phyloP scores from a whole-genome alignment of 1,139 yeast genomes.

The Suhomyces bribrorum region DNA sequence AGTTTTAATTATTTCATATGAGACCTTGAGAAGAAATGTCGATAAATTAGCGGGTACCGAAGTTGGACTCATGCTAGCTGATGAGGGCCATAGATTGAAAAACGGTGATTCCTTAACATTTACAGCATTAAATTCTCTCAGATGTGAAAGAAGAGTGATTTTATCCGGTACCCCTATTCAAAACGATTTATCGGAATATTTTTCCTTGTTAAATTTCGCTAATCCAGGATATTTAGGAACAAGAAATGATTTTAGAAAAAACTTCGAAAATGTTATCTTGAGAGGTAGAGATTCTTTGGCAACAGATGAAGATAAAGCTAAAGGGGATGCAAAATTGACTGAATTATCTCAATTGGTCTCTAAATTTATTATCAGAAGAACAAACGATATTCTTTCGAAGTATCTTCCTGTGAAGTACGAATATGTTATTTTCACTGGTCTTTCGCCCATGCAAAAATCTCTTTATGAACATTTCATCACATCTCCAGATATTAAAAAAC shows the following conservation, averaged over 20 bases:
- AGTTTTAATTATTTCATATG: conserved; percentile 92
- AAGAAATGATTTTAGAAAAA: conserved; percentile 77
- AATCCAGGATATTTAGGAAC: conserved; percentile 93
- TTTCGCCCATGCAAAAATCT: conserved; percentile 74
- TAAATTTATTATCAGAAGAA: conserved; percentile 88
- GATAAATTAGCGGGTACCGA: conserved; percentile 75
- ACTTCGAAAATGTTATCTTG: conserved; percentile 78
- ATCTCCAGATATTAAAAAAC: conserved; percentile 73
- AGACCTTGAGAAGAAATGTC: conserved; percentile 85
- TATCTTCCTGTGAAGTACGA: conserved; percentile 94
- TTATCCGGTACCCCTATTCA: conserved; percentile 97
- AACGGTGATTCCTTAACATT: conserved; percentile 94
- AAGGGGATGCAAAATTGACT: conserved; percentile 70
- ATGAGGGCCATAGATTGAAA: conserved; percentile 94
- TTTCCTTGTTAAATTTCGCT: conserved; percentile 86
- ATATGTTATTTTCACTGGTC: conserved; percentile 86
- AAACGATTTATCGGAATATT: conserved; percentile 92
- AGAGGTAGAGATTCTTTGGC: conserved; percentile 91
- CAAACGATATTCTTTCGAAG: conserved; percentile 91
- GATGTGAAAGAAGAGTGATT: conserved; percentile 86
- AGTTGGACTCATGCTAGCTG: conserved; percentile 88
- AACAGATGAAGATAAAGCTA: conserved; percentile 69
- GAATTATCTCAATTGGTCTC: conserved; percentile 80
- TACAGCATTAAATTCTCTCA: conserved; percentile 78
- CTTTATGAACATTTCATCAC: conserved; percentile 75